These are phyloP conservation scores for Geopyxis carbonaria DNA, from an alignment of 495 filamentous ascomycete genomes.

Conservation along the genomic window DNA sequence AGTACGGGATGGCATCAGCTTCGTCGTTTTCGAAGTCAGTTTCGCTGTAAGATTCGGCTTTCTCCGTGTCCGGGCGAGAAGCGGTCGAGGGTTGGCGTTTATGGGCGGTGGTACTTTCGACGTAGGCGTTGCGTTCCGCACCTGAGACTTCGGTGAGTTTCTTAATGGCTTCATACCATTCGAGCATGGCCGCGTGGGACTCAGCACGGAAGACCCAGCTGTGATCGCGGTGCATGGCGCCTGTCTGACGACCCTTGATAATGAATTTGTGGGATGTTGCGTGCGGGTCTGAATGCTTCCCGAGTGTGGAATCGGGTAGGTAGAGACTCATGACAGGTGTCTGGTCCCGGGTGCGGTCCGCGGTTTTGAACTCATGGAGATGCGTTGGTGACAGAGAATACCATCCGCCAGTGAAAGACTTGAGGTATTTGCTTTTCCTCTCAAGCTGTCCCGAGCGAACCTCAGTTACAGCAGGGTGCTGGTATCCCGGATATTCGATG, in stretches of 20 bases:
- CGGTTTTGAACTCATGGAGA: slow-evolving; percentile 66
- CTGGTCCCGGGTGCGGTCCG: slow-evolving; percentile 46
- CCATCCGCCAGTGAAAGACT: slow-evolving; percentile 96
- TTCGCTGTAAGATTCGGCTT: slow-evolving; percentile 4
- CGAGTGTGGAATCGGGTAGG: slow-evolving; percentile 85
- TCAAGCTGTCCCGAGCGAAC: slow-evolving; percentile 81
- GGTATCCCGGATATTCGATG: slow-evolving; percentile 84
- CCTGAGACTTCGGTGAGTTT: slow-evolving; percentile 72
- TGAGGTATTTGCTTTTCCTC: slow-evolving; percentile 95
- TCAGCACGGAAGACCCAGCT: slow-evolving; percentile 97
- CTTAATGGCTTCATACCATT: slow-evolving; percentile 89
- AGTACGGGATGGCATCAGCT: slow-evolving; percentile 30
- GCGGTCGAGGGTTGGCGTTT: slow-evolving; percentile 1
- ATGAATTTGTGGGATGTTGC: slow-evolving; percentile 96
- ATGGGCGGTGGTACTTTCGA: slow-evolving; percentile 25
- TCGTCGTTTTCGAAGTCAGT: slow-evolving; percentile 13
- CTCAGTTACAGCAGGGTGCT: slow-evolving; percentile 73
- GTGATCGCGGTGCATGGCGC: slow-evolving; percentile 82
- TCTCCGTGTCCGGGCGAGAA: background rate
- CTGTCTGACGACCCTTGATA: slow-evolving; percentile 87
- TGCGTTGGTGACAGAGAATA: slow-evolving; percentile 80
- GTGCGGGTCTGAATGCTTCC: slow-evolving; percentile 68
- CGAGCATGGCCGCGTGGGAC: slow-evolving; percentile 88
- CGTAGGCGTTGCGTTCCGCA: slow-evolving; percentile 73
- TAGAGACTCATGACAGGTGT: slow-evolving; percentile 90